Conservation (phyloP, 116 monocot genomes). For the Iris pallida region DNA sequence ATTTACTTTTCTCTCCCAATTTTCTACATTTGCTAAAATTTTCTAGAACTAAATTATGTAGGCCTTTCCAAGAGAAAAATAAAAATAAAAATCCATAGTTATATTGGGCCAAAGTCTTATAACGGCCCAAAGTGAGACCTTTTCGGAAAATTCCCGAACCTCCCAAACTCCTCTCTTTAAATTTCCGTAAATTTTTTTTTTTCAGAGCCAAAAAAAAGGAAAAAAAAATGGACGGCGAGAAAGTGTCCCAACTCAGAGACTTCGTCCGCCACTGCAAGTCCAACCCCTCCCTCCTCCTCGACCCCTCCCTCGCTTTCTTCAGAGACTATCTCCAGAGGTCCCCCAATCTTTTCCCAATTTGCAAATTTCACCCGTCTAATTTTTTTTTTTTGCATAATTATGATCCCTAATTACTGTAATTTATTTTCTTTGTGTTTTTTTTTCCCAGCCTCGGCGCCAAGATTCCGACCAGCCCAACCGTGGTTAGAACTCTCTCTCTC, state of each 20-base stretch:
- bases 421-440: not conserved
- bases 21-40: no score
- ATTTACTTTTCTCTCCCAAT: no score
- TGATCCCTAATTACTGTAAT: not conserved
- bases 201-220: slow-evolving; percentile 18
- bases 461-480: slow-evolving; percentile 23
- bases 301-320: slow-evolving; percentile 76
- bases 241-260: slow-evolving; percentile 40
- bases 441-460: slow-evolving; percentile 55
- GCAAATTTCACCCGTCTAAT: not conserved
- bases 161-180: no score
- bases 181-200: not conserved
- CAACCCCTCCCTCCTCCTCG: slow-evolving; percentile 54
- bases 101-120: no score
- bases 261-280: slow-evolving; percentile 50
- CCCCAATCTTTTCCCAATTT: not conserved
- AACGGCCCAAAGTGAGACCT: no score
- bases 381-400: not conserved
- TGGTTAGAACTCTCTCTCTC: no score
- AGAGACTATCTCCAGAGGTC: slow-evolving; percentile 65
- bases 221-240: slow-evolving; percentile 34
- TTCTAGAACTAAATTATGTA: no score
- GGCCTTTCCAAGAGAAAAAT: no score
- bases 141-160: no score
- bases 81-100: no score